Percentiles rank a stretch among this genome's conserved stretches.
Evolutionary conservation across 2,329 filamentous ascomycete genomes (phyloP).

Genomic region (Diatrype stigma): DNA sequence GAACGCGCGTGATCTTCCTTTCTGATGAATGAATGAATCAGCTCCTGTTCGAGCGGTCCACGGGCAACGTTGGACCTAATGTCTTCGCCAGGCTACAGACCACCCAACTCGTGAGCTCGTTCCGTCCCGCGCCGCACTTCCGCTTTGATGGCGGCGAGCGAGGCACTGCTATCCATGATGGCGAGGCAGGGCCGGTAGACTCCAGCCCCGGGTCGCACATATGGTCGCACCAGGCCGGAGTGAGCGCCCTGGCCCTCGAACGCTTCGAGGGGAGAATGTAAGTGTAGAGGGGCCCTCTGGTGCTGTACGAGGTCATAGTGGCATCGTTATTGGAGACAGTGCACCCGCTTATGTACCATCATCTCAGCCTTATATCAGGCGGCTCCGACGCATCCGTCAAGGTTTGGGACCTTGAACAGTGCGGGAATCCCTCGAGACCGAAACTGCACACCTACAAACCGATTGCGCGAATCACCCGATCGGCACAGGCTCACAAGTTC

Average conservation of each 20-base stretch:
- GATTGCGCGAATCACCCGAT: constrained; percentile 45
- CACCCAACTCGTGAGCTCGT: constrained; percentile 61
- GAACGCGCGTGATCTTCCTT: constrained; percentile 4
- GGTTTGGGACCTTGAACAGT: constrained; percentile 78
- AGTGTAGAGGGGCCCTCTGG: constrained; percentile 22
- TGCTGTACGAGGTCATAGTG: background rate
- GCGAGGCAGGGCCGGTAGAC: constrained; percentile 15
- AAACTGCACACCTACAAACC: constrained; percentile 50
- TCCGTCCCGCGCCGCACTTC: constrained; percentile 62
- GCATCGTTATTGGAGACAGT: background rate
- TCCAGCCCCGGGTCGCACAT: constrained; percentile 32
- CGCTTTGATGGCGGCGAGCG: constrained; percentile 64
- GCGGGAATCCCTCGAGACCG: constrained; percentile 38
- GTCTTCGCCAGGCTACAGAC: constrained; percentile 63
- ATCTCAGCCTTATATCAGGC: constrained; percentile 68
- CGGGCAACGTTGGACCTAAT: constrained; percentile 61
- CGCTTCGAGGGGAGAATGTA: constrained; percentile 75
- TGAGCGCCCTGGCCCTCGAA: constrained; percentile 76
- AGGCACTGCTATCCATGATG: constrained; percentile 24
- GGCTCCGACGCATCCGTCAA: constrained; percentile 81
- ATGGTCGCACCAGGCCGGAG: constrained; percentile 72
- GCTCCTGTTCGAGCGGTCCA: constrained; percentile 70
- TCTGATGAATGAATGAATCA: constrained; percentile 65
- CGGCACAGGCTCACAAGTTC: constrained; percentile 52
- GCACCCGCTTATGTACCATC: background rate